Percentiles rank a stretch among this genome's conserved stretches.
phyloP scores from a whole-genome alignment of 306 rosid species.

The Quercus wislizeni region DNA sequence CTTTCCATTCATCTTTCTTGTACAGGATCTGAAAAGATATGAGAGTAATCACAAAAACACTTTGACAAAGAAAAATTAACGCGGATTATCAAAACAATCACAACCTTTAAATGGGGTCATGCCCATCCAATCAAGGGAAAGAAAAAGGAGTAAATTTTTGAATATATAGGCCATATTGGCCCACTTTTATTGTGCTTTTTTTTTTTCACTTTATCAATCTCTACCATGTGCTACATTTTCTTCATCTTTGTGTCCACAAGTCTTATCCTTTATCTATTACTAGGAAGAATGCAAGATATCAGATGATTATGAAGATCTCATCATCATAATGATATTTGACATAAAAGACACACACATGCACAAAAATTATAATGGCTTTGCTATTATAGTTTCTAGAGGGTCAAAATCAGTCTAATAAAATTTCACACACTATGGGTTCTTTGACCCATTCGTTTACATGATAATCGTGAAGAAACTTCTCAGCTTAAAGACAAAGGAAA shows the following conservation, averaged over 20 bases:
- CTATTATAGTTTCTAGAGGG: constrained; percentile 27
- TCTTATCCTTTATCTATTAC: constrained; percentile 4
- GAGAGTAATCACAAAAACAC: not conserved
- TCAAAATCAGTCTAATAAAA: constrained; percentile 18
- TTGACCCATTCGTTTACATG: constrained; percentile 11
- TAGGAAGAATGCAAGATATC: constrained; percentile 6
- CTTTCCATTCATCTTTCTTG: not conserved
- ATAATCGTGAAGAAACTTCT: constrained; percentile 21
- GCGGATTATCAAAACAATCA: not conserved
- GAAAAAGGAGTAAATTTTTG: constrained; percentile 22
- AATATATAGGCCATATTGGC: constrained; percentile 43
- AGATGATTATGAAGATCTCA: constrained; percentile 22
- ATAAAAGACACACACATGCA: not conserved
- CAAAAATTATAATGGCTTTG: not conserved
- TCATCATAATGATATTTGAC: constrained; percentile 15
- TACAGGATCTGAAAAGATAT: not conserved
- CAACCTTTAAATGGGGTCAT: constrained; percentile 1
- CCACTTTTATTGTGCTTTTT: constrained; percentile 47
- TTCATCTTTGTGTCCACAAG: constrained; percentile 13
- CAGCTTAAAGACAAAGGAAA: not conserved
- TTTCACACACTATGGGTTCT: not conserved
- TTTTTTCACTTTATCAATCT: constrained; percentile 35
- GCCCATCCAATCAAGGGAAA: constrained; percentile 29
- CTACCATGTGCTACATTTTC: constrained; percentile 42
- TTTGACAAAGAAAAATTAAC: not conserved